A percentile compares a stretch with the other conserved stretches of the same genome.
Conservation (phyloP, 768 basidiomycete genomes). For the Botryobasidium botryosum region DNA sequence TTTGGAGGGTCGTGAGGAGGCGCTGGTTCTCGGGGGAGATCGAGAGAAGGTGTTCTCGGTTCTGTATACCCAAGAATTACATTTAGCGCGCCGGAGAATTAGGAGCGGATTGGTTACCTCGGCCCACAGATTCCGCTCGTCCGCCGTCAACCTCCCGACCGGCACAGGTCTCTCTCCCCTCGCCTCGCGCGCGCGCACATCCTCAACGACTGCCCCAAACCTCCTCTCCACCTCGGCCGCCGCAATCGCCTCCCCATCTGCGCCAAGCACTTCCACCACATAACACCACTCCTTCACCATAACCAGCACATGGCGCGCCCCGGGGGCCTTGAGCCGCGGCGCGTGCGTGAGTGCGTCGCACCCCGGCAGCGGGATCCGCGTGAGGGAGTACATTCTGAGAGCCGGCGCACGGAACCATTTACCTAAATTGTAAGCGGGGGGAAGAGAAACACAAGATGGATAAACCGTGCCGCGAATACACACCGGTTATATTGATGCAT, state of each 20-base stretch:
- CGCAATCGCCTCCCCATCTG: constrained; percentile 21
- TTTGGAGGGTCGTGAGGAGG: constrained; percentile 45
- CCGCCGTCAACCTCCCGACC: constrained; percentile 59
- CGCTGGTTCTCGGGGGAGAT: constrained; percentile 46
- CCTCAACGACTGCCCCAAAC: constrained; percentile 31
- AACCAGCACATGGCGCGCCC: constrained; percentile 44
- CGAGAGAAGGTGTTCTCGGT: constrained; percentile 47
- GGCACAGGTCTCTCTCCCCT: constrained; percentile 40
- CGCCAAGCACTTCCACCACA: constrained; percentile 45
- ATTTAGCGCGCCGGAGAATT: background rate
- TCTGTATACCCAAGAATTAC: constrained; percentile 28
- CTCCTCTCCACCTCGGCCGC: constrained; percentile 29
- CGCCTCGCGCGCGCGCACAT: constrained; percentile 35
- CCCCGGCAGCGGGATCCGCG: constrained; percentile 48
- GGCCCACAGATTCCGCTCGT: constrained; percentile 70
- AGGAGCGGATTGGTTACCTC: constrained; percentile 26
- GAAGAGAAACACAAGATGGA: constrained; percentile 3
- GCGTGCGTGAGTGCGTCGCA: constrained; percentile 47
- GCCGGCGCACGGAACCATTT: constrained; percentile 13
- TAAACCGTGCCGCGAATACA: constrained; percentile 9
- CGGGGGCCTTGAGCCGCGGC: constrained; percentile 28
- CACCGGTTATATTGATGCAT: constrained; percentile 27
- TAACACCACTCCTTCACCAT: constrained; percentile 70
- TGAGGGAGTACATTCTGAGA: constrained; percentile 44
- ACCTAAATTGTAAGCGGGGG: constrained; percentile 11